phyloP scores from a whole-genome alignment of 768 basidiomycete species.

The Lactarius indigo region DNA sequence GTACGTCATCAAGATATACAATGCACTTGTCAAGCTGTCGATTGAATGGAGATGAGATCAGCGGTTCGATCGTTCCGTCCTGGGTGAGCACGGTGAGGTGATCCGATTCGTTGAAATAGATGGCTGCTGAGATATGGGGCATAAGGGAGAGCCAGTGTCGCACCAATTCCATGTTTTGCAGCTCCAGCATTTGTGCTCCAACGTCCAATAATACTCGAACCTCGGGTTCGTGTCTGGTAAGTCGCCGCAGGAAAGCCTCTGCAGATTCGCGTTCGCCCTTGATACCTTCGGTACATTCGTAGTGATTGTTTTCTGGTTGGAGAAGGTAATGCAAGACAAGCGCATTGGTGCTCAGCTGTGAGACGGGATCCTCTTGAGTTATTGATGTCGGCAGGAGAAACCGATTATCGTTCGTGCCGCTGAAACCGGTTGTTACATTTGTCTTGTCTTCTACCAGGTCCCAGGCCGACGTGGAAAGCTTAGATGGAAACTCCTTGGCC shows the following conservation, averaged over 20 bases:
- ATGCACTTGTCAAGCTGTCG: background rate
- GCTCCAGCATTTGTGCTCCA: slow-evolving; percentile 54
- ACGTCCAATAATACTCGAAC: slow-evolving; percentile 52
- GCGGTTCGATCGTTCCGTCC: slow-evolving; percentile 35
- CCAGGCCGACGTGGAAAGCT: slow-evolving; percentile 49
- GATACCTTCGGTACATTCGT: slow-evolving; percentile 27
- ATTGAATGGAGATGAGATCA: slow-evolving; percentile 34
- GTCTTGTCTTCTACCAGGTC: slow-evolving; percentile 44
- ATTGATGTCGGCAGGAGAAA: slow-evolving; percentile 36
- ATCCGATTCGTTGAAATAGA: slow-evolving; percentile 34
- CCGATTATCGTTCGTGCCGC: slow-evolving; percentile 52
- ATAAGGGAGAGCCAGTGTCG: slow-evolving; percentile 38
- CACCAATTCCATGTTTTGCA: slow-evolving; percentile 42
- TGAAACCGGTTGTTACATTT: slow-evolving; percentile 46
- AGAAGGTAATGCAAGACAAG: slow-evolving; percentile 40
- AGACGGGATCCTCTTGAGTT: slow-evolving; percentile 36
- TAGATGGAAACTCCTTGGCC: slow-evolving; percentile 46
- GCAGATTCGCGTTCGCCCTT: slow-evolving; percentile 21
- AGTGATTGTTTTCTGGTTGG: slow-evolving; percentile 39
- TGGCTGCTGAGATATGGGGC: slow-evolving; percentile 36
- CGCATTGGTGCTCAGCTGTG: slow-evolving; percentile 49
- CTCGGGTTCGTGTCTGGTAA: slow-evolving; percentile 36
- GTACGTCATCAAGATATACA: background rate
- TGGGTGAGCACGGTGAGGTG: slow-evolving; percentile 26
- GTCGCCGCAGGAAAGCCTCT: slow-evolving; percentile 31